These are phyloP conservation scores for Lyophyllum decastes DNA, from an alignment of 768 basidiomycete species.

Conservation along the genomic window DNA sequence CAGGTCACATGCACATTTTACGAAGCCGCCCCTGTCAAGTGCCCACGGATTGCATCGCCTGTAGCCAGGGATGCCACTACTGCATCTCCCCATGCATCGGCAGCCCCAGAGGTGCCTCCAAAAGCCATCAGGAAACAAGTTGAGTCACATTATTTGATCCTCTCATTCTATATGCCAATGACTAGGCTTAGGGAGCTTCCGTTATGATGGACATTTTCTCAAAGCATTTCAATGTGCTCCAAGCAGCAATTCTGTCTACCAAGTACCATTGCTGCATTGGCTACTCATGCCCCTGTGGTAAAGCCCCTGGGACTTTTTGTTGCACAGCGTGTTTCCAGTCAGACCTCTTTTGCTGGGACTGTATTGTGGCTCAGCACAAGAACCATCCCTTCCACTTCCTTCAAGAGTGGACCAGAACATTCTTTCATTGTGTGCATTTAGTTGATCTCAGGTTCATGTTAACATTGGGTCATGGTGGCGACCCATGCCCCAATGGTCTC, in stretches of 20 bases:
- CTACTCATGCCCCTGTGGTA: not conserved
- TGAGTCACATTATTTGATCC: not conserved
- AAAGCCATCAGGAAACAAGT: not conserved
- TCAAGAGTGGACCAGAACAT: not conserved
- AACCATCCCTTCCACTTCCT: not conserved
- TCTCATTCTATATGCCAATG: not conserved
- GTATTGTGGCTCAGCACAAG: not conserved
- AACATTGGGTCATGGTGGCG: not conserved
- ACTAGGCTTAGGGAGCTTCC: not conserved
- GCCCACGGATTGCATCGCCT: not conserved
- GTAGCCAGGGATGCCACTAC: not conserved
- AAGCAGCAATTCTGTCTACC: not conserved
- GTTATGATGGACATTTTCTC: slow-evolving; percentile 7
- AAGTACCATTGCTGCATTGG: not conserved
- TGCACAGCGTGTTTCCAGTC: slow-evolving; percentile 1
- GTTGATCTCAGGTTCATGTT: not conserved
- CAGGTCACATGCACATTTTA: not conserved
- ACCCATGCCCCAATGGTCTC: not conserved
- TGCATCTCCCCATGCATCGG: not conserved
- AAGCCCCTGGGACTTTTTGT: not conserved
- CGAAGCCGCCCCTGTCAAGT: not conserved
- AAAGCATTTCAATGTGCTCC: slow-evolving; percentile 2
- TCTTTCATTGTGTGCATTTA: not conserved
- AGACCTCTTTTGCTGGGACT: not conserved
- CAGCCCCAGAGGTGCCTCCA: not conserved